These are phyloP conservation scores for Erythrobasidium yunnanense DNA, from an alignment of 768 basidiomycete genomes.

Conservation along the genomic window DNA sequence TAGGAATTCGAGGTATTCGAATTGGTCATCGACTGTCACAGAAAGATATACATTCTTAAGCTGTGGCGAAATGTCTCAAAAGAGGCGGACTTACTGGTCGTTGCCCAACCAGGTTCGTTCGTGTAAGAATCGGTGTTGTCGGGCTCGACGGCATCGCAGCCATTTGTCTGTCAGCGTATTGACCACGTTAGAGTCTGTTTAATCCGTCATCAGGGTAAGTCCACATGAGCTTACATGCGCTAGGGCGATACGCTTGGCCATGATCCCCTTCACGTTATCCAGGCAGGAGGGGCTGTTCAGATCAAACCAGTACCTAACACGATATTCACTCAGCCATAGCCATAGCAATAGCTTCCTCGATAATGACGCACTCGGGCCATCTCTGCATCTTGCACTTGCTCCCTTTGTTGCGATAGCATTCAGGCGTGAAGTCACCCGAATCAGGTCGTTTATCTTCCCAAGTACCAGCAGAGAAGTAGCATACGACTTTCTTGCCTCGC, in stretches of 20 bases:
- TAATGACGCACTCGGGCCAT: conserved; percentile 23
- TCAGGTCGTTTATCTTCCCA: conserved; percentile 6
- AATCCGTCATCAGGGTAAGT: too few relatives aligned
- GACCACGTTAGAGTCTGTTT: too few relatives aligned
- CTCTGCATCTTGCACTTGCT: conserved; percentile 18
- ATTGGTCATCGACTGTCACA: not conserved
- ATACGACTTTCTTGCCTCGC: conserved; percentile 16
- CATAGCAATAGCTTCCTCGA: too few relatives aligned
- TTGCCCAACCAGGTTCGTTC: conserved; percentile 5
- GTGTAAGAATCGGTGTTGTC: conserved; percentile 23
- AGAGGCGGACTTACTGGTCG: conserved; percentile 12
- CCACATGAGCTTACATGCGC: conserved; percentile 9
- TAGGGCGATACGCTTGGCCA: conserved; percentile 12
- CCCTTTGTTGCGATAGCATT: conserved; percentile 15
- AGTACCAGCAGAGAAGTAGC: conserved; percentile 20
- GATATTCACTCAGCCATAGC: too few relatives aligned
- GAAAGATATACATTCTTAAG: too few relatives aligned
- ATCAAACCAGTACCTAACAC: conserved; percentile 20
- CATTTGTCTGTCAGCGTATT: conserved; percentile 19
- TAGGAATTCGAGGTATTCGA: conserved; percentile 15
- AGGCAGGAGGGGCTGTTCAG: conserved; percentile 1
- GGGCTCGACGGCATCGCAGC: conserved; percentile 20
- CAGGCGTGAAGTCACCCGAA: not conserved
- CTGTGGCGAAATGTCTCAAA: too few relatives aligned
- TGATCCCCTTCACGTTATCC: conserved; percentile 1